Base-by-base conservation (phyloP, 148 eudicot species). In the Spergularia bocconei region DNA sequence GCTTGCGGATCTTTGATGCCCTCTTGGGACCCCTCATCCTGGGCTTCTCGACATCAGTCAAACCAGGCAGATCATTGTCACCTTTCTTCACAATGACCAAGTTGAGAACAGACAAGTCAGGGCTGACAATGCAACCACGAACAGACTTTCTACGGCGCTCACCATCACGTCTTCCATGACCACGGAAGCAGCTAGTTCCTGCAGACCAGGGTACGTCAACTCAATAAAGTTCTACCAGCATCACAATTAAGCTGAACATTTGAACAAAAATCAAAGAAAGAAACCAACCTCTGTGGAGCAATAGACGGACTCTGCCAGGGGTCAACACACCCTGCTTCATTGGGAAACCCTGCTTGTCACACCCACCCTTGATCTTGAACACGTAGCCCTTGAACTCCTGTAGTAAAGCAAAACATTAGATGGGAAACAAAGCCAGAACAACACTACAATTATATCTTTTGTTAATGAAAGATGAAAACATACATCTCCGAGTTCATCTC, bases 11-110 rank as follows among this genome's bases (percentile, higher is more conserved):
- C 88, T 90, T 92, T 14, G 97, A 92, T 55, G 97, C 94, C 81
- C 97, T 92, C 86, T 92, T 92, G 21, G 97, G 97, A 67, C 94
- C 97, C 78, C 97, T 92, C 97, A 92, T 92, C 81, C 97, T 90
- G 72, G 97, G 94, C 72, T 92, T 92, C 85, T 92, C 97, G 54
- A 80, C 76, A 75, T 92, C 97, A 50, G 94, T 92, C 13, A 92
- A 77, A 1, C 97, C 97, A 25, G 97, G 97, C 3, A 92, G 90
- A 59, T 92, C 97, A 78, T 85, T 87, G 51, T 92, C 97, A 79
- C 97, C 97, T 83, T 92, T 92, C 84, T 92, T 92, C 63, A 92
- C 94, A 69, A 92, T 92, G 61, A 90, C 94, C 88, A 92, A 71
- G 85, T 92, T 92, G 70, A 92, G 70, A n/a, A 92, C 97, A 67